Conservation (phyloP, 2,329 filamentous ascomycete species). For the Pestalotiopsis sp. region DNA sequence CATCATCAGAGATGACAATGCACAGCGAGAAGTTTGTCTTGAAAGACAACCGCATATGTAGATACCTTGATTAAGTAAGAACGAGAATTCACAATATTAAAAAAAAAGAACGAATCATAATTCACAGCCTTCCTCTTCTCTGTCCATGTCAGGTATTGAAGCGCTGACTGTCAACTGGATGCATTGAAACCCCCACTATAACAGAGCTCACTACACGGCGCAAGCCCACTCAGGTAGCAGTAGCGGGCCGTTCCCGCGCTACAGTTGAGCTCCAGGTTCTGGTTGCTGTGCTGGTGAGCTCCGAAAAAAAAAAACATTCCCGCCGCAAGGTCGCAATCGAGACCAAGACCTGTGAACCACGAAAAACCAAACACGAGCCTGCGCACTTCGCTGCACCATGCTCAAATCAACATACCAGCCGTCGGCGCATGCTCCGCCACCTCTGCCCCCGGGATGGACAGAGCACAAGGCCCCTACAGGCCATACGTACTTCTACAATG, state of each 20-base stretch:
- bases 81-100: not conserved
- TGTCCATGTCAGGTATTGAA: too few species aligned
- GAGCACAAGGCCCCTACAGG: constrained; percentile 88
- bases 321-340: not conserved
- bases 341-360: not conserved
- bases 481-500: constrained; percentile 87
- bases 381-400: constrained; percentile 44
- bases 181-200: not conserved
- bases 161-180: too few species aligned
- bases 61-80: not conserved
- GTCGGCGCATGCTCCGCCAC: constrained; percentile 46
- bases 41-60: not conserved
- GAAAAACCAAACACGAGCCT: not conserved
- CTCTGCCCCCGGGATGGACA: constrained; percentile 82
- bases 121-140: too few species aligned
- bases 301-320: not conserved
- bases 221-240: not conserved
- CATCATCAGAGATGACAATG: not conserved
- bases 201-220: not conserved
- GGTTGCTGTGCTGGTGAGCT: not conserved
- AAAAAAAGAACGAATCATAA: not conserved
- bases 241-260: not conserved
- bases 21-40: not conserved
- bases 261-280: not conserved
- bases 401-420: constrained; percentile 76